A percentile compares a stretch with the other conserved stretches of the same genome.
Evolutionary conservation across 208 protist genomes (phyloP).

Genomic region (Angomonas ambiguus): DNA sequence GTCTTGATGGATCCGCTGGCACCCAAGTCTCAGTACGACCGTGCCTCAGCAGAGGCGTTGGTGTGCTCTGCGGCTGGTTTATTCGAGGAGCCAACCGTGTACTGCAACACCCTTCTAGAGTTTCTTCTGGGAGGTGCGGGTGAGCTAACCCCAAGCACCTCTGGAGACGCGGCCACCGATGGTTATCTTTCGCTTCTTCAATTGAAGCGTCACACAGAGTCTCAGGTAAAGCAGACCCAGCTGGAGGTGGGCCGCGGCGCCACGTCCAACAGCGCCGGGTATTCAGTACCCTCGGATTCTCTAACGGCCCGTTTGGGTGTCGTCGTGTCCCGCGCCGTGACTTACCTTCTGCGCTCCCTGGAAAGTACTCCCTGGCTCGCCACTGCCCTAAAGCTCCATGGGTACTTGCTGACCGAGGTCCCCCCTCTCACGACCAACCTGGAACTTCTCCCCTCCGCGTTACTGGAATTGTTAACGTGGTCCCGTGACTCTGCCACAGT

Average conservation of each 20-base stretch:
- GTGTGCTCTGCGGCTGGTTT: constrained; percentile 4
- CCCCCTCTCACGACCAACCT: constrained; percentile 15
- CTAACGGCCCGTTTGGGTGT: constrained; percentile 20
- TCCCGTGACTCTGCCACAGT: background rate
- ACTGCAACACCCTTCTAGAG: background rate
- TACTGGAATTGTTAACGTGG: constrained; percentile 13
- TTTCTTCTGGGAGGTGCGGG: background rate
- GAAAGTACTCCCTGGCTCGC: background rate
- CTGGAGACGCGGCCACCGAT: background rate
- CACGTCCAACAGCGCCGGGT: constrained; percentile 20
- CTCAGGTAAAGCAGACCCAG: background rate
- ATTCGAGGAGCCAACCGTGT: background rate
- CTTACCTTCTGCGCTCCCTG: constrained; percentile 2
- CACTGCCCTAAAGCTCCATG: constrained; percentile 19
- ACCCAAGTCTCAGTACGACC: constrained; percentile 2
- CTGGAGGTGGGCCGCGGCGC: constrained; percentile 36
- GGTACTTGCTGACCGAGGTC: constrained; percentile 13
- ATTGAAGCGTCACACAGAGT: constrained; percentile 18
- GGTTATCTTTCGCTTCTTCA: constrained; percentile 28
- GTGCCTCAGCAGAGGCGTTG: constrained; percentile 19
- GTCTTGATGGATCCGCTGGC: constrained; percentile 7
- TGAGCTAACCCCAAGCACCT: background rate
- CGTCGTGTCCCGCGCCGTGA: constrained; percentile 6
- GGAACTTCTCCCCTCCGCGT: constrained; percentile 4
- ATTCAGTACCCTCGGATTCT: constrained; percentile 25